Evolutionary conservation across 1,139 yeast genomes (phyloP).

Genomic region (Pichia sp.): DNA sequence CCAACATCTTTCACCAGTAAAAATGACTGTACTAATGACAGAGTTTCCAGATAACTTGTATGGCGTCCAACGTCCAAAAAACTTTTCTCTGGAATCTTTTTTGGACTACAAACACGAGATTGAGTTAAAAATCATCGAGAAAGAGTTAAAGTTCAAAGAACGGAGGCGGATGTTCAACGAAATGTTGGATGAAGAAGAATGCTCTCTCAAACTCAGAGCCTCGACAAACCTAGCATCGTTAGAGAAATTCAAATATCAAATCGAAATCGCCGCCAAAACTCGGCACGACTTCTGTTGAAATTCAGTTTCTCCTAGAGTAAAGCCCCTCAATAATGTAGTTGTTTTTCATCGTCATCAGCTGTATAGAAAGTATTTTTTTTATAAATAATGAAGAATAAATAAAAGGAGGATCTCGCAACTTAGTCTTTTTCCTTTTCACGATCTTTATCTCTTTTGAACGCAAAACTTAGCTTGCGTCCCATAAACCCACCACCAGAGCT

Average conservation of each 20-base stretch:
- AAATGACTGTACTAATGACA: background rate
- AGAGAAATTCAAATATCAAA: background rate
- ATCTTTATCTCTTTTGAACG: slow-evolving; percentile 19
- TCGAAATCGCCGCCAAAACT: background rate
- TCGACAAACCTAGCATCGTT: background rate
- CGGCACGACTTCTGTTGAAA: background rate
- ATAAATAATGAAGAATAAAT: background rate
- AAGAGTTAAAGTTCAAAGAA: background rate
- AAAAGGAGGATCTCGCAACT: background rate
- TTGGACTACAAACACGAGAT: background rate
- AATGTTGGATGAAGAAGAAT: slow-evolving; percentile 3
- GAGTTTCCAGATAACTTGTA: slow-evolving; percentile 2
- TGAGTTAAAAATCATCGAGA: slow-evolving; percentile 2
- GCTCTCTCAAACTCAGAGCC: background rate
- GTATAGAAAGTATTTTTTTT: background rate
- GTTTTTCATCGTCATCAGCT: background rate
- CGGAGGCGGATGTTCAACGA: background rate
- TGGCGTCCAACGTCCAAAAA: slow-evolving; percentile 1
- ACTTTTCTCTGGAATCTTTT: background rate
- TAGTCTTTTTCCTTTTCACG: background rate
- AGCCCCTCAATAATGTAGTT: background rate
- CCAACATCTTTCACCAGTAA: background rate
- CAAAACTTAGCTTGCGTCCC: slow-evolving; percentile 18
- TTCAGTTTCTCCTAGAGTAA: background rate
- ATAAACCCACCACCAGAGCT: slow-evolving; percentile 9